Evolutionary conservation across 2,329 filamentous ascomycete species (phyloP).

Genomic region (Reticulascus tulasneorum): DNA sequence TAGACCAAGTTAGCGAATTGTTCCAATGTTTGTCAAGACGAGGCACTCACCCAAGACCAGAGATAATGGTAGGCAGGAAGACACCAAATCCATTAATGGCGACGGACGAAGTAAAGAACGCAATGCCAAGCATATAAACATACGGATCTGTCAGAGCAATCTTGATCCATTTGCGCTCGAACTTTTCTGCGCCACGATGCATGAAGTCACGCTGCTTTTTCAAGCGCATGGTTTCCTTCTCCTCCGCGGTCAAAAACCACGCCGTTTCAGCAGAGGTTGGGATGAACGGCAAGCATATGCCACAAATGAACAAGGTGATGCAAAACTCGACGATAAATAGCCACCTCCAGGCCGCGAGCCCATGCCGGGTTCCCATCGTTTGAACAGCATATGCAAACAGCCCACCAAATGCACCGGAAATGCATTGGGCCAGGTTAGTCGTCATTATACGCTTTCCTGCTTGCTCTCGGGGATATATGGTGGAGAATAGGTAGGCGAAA

Average conservation of each 20-base stretch:
- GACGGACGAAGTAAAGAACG: slow-evolving; percentile 26
- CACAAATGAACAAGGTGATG: slow-evolving; percentile 25
- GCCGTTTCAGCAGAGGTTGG: slow-evolving; percentile 40
- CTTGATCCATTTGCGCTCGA: slow-evolving; percentile 20
- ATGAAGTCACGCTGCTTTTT: slow-evolving; percentile 21
- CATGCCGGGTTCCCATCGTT: slow-evolving; percentile 38
- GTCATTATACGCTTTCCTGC: slow-evolving; percentile 27
- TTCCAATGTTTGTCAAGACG: neutral
- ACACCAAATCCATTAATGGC: slow-evolving; percentile 24
- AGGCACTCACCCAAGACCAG: slow-evolving; percentile 11
- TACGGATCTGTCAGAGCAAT: slow-evolving; percentile 24
- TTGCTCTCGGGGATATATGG: slow-evolving; percentile 28
- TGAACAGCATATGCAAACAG: slow-evolving; percentile 26
- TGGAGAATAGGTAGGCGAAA: slow-evolving; percentile 27
- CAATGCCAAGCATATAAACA: slow-evolving; percentile 19
- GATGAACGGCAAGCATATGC: slow-evolving; percentile 34
- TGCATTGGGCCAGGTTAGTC: slow-evolving; percentile 24
- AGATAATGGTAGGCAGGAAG: slow-evolving; percentile 18
- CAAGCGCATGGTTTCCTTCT: slow-evolving; percentile 26
- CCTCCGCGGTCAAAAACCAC: slow-evolving; percentile 37
- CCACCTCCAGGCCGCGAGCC: slow-evolving; percentile 48
- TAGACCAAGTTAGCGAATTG: neutral
- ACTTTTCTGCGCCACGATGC: slow-evolving; percentile 23
- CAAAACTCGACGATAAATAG: slow-evolving; percentile 43
- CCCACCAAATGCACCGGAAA: slow-evolving; percentile 26